These are phyloP conservation scores for Xylaria polymorpha DNA, from an alignment of 2,329 filamentous ascomycete genomes.

Conservation along the genomic window DNA sequence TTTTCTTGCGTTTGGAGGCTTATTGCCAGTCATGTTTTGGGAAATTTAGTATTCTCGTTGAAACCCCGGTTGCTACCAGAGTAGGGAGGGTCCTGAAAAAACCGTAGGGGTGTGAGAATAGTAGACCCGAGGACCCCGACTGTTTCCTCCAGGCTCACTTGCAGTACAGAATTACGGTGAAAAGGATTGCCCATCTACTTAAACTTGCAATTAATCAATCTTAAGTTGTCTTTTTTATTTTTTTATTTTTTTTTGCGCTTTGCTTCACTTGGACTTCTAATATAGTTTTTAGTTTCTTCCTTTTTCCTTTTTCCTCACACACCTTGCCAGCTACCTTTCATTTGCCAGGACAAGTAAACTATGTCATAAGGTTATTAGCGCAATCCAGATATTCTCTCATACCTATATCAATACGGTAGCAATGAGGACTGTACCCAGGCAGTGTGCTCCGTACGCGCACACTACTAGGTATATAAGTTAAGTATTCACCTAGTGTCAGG, in stretches of 20 bases:
- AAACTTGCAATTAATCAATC: background rate
- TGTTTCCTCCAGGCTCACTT: background rate
- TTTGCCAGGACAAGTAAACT: slow-evolving; percentile 15
- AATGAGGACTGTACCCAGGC: slow-evolving; percentile 1
- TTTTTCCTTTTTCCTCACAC: background rate
- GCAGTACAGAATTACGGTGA: background rate
- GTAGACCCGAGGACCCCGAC: background rate
- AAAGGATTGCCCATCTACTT: background rate
- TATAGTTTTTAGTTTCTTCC: background rate
- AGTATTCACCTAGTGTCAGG: background rate
- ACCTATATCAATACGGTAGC: background rate
- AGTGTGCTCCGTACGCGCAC: too few species aligned
- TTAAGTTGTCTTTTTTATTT: background rate
- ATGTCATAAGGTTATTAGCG: slow-evolving; percentile 19
- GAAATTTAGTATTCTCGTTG: background rate
- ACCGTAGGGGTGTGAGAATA: slow-evolving; percentile 21
- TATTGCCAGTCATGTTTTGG: slow-evolving; percentile 2
- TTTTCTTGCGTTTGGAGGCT: too few species aligned
- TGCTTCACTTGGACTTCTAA: background rate
- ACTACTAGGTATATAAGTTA: background rate
- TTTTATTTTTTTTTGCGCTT: background rate
- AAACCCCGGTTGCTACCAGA: background rate
- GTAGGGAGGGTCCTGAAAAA: background rate
- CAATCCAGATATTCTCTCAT: slow-evolving; percentile 2
- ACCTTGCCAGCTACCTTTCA: background rate